Conservation (phyloP, 768 basidiomycete species). For the Suillus decipiens region DNA sequence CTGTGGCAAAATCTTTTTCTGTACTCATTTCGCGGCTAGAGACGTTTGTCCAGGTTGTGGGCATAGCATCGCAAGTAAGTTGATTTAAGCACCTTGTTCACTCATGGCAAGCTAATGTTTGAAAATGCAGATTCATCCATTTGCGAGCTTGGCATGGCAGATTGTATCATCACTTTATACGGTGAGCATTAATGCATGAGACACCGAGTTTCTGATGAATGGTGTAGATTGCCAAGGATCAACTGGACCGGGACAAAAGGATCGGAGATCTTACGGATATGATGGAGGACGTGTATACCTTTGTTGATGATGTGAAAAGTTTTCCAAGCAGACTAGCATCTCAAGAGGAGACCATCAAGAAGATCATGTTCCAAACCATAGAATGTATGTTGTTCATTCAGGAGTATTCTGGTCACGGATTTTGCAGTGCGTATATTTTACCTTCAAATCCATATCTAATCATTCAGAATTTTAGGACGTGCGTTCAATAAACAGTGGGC, state of each 20-base stretch:
- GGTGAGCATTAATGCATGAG: conserved; percentile 12
- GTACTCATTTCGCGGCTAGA: conserved; percentile 28
- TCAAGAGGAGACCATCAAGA: conserved; percentile 30
- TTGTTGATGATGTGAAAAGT: conserved; percentile 30
- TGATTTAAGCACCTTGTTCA: not conserved
- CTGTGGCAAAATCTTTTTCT: conserved; percentile 20
- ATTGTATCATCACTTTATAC: conserved; percentile 27
- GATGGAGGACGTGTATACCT: conserved; percentile 35
- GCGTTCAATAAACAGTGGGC: conserved; percentile 20
- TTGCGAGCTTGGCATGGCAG: conserved; percentile 31
- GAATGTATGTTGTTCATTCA: conserved; percentile 40
- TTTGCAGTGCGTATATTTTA: conserved; percentile 28
- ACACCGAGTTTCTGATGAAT: conserved; percentile 13
- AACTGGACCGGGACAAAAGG: conserved; percentile 27
- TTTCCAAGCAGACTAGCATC: conserved; percentile 30
- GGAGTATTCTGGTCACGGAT: conserved; percentile 37
- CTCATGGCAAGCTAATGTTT: not conserved
- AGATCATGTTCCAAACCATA: conserved; percentile 33
- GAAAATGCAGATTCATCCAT: conserved; percentile 26
- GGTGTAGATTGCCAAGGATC: conserved; percentile 28
- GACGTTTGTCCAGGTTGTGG: conserved; percentile 25
- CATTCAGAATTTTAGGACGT: conserved; percentile 15
- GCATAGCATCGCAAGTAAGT: conserved; percentile 24
- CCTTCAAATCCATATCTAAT: not conserved
- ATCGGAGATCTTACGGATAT: conserved; percentile 28